phyloP scores from a whole-genome alignment of 1,284 basidiomycete genomes.

The Athelia psychrophila region DNA sequence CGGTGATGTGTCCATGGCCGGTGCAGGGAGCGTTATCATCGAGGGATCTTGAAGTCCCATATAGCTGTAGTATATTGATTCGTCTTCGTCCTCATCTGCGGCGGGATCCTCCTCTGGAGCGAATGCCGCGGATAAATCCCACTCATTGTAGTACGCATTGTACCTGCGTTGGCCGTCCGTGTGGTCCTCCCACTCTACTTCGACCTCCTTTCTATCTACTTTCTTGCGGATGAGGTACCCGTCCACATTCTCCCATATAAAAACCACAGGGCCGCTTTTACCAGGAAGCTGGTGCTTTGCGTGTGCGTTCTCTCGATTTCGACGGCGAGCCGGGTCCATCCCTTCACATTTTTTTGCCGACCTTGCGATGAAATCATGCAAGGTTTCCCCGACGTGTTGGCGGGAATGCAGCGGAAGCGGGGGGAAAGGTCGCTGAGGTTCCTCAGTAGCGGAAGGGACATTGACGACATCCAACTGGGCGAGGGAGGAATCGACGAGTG shows the following conservation, averaged over 20 bases:
- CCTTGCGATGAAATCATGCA: background rate
- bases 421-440: background rate
- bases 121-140: background rate
- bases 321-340: background rate
- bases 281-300: background rate
- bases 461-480: background rate
- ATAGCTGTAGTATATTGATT: background rate
- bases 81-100: background rate
- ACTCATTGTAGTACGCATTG: background rate
- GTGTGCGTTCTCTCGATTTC: background rate
- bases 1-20: no score
- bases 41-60: no score
- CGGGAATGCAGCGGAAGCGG: background rate
- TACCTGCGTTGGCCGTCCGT: background rate
- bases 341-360: background rate
- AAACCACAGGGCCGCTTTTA: background rate
- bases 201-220: background rate
- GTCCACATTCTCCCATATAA: background rate
- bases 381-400: background rate
- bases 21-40: no score
- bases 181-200: background rate
- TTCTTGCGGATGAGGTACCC: background rate
- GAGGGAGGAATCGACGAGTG: background rate
- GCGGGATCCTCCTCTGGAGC: background rate
- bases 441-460: background rate